Percentiles rank a stretch among this genome's conserved stretches.
These are phyloP conservation scores for Calonectria leucothoes DNA, from an alignment of 2,329 filamentous ascomycete genomes.

Conservation along the genomic window DNA sequence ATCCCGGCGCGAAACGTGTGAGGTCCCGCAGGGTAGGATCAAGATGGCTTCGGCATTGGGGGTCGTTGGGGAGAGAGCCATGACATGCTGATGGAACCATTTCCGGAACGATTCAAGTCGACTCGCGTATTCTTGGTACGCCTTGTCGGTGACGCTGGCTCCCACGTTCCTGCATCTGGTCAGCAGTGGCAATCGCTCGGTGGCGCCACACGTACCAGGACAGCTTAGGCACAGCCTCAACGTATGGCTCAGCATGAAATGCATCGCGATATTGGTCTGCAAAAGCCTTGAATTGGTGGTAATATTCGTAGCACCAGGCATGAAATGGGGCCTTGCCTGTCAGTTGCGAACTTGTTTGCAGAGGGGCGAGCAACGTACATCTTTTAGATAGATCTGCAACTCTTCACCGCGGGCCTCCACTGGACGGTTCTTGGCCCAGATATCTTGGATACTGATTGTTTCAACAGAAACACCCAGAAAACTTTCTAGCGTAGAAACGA, in stretches of 20 bases:
- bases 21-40: constrained; percentile 42
- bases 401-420: background rate
- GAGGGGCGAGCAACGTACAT: constrained; percentile 36
- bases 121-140: constrained; percentile 34
- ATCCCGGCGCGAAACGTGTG: constrained; percentile 40
- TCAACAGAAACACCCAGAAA: constrained; percentile 31
- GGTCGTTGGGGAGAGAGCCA: constrained; percentile 27
- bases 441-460: constrained; percentile 22
- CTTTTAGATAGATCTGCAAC: constrained; percentile 43
- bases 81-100: constrained; percentile 48
- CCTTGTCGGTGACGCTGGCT: constrained; percentile 32
- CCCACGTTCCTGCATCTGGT: constrained; percentile 39
- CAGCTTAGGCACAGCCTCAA: constrained; percentile 43
- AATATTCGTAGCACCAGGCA: constrained; percentile 49
- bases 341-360: background rate
- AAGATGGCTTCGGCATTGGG: constrained; percentile 39
- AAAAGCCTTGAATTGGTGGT: constrained; percentile 45
- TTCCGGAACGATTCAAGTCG: constrained; percentile 43
- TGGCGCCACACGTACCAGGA: constrained; percentile 42
- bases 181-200: background rate
- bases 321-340: constrained; percentile 44
- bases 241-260: constrained; percentile 40
- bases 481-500: constrained; percentile 41
- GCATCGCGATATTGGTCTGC: constrained; percentile 37
- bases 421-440: constrained; percentile 34